These are phyloP conservation scores for Rhodamnia rubescens DNA, from an alignment of 345 rosid genomes.

Conservation along the genomic window DNA sequence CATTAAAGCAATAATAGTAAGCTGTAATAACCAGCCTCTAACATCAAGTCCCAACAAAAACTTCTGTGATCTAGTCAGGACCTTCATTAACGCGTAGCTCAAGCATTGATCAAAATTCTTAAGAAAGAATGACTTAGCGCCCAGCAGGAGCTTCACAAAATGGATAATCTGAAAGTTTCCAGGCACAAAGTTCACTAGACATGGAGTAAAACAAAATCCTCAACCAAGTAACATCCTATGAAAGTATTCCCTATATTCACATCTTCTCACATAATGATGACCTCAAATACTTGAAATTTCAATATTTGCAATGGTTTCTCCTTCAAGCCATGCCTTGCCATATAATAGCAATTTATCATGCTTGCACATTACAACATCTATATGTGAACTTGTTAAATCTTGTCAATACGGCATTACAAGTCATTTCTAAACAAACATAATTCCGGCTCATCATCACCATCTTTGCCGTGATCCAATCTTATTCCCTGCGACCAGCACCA, in stretches of 20 bases:
- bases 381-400: too few relatives aligned
- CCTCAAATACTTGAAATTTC: background rate
- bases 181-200: background rate
- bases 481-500: background rate
- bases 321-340: background rate
- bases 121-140: background rate
- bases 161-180: background rate
- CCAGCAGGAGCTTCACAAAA: background rate
- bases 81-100: background rate
- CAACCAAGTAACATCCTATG: background rate
- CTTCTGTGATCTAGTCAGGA: background rate
- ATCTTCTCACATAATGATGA: background rate
- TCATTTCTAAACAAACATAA: background rate
- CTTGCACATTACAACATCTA: background rate
- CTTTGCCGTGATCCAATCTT: background rate
- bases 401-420: background rate
- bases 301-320: background rate
- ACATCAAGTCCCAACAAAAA: background rate
- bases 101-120: background rate
- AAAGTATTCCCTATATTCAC: background rate
- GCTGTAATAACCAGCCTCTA: background rate
- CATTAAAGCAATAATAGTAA: background rate
- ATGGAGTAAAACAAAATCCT: background rate
- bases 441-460: background rate
- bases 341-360: fast-evolving